phyloP scores from a whole-genome alignment of 306 rosid genomes.

The Prunus campanulata region DNA sequence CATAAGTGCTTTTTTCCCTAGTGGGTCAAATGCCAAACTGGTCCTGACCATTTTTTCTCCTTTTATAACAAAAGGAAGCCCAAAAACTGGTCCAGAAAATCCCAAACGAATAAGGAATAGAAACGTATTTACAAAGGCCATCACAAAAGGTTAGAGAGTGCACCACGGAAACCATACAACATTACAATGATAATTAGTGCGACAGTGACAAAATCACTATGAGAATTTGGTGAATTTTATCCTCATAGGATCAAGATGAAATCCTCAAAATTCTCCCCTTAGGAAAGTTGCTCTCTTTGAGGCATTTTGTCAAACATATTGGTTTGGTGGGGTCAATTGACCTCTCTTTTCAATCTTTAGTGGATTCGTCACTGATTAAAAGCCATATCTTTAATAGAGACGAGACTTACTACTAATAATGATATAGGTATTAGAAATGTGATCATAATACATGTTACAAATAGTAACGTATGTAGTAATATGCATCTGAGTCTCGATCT shows the following conservation, averaged over 20 bases:
- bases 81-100: not conserved
- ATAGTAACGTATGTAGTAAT: not conserved
- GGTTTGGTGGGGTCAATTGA: not conserved
- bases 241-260: not conserved
- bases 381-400: not conserved
- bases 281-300: not conserved
- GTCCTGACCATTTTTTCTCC: conserved; percentile 25
- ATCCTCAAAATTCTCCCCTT: not conserved
- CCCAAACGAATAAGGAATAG: not conserved
- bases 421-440: not conserved
- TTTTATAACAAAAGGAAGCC: not conserved
- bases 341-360: not conserved
- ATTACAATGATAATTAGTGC: not conserved
- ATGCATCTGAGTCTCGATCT: no score
- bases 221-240: not conserved
- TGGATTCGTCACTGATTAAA: not conserved
- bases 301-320: not conserved
- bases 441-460: not conserved
- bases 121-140: not conserved
- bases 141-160: not conserved
- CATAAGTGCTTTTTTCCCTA: conserved; percentile 21
- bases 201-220: not conserved
- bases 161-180: not conserved
- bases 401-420: not conserved
- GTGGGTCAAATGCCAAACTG: conserved; percentile 39